These are phyloP conservation scores for Mucor lusitanicus DNA, from an alignment of 371 early-diverging fungal species.

Conservation along the genomic window DNA sequence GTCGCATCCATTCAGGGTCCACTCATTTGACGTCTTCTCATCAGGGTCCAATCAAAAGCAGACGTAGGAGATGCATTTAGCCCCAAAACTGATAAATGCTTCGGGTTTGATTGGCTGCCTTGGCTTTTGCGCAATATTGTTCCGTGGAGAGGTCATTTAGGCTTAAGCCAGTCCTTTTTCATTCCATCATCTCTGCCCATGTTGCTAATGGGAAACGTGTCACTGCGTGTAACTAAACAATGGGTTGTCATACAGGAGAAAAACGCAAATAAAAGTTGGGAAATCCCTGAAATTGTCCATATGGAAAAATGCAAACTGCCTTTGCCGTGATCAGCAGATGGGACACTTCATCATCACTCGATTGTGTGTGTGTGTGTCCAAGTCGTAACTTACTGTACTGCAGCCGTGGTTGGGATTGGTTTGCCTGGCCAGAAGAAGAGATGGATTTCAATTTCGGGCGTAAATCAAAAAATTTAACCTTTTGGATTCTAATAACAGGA, in stretches of 20 bases:
- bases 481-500: neutral
- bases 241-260: neutral
- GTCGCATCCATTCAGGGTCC: neutral
- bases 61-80: neutral
- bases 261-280: neutral
- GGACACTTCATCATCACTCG: neutral
- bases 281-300: neutral
- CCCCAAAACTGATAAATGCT: neutral
- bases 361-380: neutral
- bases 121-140: neutral
- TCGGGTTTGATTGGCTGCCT: neutral
- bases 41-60: conserved; percentile 4
- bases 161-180: conserved; percentile 1
- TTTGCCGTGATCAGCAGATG: neutral
- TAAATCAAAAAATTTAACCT: conserved; percentile 1
- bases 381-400: neutral
- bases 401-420: neutral
- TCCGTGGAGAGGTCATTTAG: neutral
- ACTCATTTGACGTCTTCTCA: neutral
- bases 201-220: conserved; percentile 4
- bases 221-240: conserved; percentile 2
- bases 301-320: neutral
- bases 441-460: neutral
- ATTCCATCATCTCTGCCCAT: neutral
- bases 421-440: neutral